phyloP scores from a whole-genome alignment of 352 stramenopile species.

The Globisporangium acanthophoron region DNA sequence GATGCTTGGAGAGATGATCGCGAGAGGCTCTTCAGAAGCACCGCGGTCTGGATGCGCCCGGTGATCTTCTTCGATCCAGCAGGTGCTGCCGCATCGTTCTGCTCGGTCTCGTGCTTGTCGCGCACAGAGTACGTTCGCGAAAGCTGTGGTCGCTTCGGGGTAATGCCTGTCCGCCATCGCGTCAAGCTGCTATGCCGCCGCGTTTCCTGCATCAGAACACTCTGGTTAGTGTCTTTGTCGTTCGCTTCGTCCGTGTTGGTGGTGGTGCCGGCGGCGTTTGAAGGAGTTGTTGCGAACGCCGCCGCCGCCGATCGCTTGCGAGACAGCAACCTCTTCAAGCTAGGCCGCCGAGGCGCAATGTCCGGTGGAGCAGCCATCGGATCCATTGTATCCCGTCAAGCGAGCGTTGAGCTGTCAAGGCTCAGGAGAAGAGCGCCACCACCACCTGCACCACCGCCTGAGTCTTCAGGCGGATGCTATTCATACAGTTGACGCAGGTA shows the following conservation, averaged over 20 bases:
- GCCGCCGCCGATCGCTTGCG: not conserved
- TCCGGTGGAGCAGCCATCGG: not conserved
- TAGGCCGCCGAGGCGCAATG: not conserved
- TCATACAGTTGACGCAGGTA: too few relatives aligned
- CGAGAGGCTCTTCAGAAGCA: slow-evolving; percentile 3
- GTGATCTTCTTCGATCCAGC: not conserved
- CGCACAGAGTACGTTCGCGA: too few relatives aligned
- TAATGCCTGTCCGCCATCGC: not conserved
- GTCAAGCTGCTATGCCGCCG: not conserved
- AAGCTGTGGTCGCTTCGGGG: not conserved
- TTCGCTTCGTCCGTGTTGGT: not conserved
- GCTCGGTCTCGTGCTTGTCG: too few relatives aligned
- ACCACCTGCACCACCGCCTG: too few relatives aligned
- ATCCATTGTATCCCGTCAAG: too few relatives aligned
- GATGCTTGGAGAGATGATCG: not conserved
- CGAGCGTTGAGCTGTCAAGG: too few relatives aligned
- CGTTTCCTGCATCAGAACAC: not conserved
- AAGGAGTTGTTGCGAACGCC: not conserved
- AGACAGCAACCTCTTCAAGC: not conserved
- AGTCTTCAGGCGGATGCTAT: too few relatives aligned
- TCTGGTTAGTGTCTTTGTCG: not conserved
- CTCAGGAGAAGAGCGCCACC: too few relatives aligned
- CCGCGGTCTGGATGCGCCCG: slow-evolving; percentile 1
- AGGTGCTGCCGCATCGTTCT: not conserved
- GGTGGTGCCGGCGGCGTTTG: not conserved